Evolutionary conservation across 345 rosid genomes (phyloP).

Genomic region (Gynandropsis gynandra): DNA sequence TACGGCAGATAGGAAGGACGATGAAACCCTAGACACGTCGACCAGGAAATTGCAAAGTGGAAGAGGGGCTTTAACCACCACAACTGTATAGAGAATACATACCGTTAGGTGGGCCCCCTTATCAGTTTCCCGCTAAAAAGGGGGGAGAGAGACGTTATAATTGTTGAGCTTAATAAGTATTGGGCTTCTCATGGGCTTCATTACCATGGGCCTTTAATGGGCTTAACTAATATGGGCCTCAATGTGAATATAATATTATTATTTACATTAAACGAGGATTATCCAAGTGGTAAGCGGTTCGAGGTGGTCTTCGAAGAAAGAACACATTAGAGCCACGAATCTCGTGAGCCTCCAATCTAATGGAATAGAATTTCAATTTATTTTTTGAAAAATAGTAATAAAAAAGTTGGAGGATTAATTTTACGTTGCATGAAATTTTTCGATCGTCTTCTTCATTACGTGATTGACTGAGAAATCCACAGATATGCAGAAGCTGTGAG

Average conservation of each 20-base stretch:
- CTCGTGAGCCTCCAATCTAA: too few species aligned
- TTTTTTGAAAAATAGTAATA: background rate
- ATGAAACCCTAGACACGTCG: conserved; percentile 18
- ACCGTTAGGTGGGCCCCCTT: conserved; percentile 3
- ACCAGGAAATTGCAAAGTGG: background rate
- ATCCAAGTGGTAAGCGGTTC: too few species aligned
- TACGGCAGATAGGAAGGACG: background rate
- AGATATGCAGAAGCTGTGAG: conserved; percentile 24
- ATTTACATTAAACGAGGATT: too few species aligned
- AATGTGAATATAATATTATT: background rate
- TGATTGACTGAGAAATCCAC: background rate
- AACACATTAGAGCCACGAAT: too few species aligned
- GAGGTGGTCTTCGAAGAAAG: too few species aligned
- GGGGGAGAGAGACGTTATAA: too few species aligned
- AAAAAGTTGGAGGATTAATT: background rate
- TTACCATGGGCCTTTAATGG: conserved; percentile 5
- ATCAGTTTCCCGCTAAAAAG: conserved; percentile 24
- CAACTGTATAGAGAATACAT: background rate
- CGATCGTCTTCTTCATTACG: conserved; percentile 15
- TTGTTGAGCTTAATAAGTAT: background rate
- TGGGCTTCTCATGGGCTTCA: too few species aligned
- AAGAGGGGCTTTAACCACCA: background rate
- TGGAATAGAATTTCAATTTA: background rate
- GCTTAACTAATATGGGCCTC: background rate
- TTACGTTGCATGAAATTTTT: conserved; percentile 15